These are phyloP conservation scores for Yarrowia phangngaensis DNA, from an alignment of 805 yeast species.

Conservation along the genomic window DNA sequence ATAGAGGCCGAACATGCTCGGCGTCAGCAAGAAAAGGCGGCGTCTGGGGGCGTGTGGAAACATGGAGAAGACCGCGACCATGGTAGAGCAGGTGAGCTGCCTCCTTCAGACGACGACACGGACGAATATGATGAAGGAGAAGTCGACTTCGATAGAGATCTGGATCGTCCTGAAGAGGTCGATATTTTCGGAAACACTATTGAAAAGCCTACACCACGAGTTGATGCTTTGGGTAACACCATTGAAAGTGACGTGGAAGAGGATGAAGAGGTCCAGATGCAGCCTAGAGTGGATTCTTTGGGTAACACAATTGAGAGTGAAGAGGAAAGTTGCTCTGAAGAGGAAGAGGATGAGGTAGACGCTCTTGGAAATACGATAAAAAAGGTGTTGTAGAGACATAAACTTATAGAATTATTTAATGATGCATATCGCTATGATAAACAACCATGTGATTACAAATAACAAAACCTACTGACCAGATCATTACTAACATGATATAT, in stretches of 20 bases:
- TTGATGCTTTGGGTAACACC: slow-evolving; percentile 12
- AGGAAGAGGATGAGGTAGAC: slow-evolving; percentile 4
- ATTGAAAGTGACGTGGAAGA: slow-evolving; percentile 4
- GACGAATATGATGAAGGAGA: slow-evolving; percentile 29
- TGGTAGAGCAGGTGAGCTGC: slow-evolving; percentile 35
- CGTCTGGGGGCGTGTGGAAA: slow-evolving; percentile 75
- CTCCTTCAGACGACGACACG: slow-evolving; percentile 35
- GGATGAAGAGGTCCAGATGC: slow-evolving; percentile 14
- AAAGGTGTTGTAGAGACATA: slow-evolving; percentile 29
- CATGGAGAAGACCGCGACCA: slow-evolving; percentile 40
- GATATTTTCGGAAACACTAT: slow-evolving; percentile 15
- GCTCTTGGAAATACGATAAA: slow-evolving; percentile 32
- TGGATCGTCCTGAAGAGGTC: background rate
- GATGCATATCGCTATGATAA: background rate
- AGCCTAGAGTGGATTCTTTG: slow-evolving; percentile 3
- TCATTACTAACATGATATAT: no score
- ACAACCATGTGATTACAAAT: background rate
- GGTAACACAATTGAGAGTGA: slow-evolving; percentile 10
- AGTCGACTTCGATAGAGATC: slow-evolving; percentile 13
- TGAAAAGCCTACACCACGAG: background rate
- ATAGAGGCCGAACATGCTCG: slow-evolving; percentile 46
- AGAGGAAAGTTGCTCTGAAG: slow-evolving; percentile 14
- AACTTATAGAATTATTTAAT: background rate
- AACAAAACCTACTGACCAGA: no score
- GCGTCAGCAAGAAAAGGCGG: slow-evolving; percentile 45